phyloP scores from a whole-genome alignment of 352 stramenopile genomes.

The Phytophthora brassicae region DNA sequence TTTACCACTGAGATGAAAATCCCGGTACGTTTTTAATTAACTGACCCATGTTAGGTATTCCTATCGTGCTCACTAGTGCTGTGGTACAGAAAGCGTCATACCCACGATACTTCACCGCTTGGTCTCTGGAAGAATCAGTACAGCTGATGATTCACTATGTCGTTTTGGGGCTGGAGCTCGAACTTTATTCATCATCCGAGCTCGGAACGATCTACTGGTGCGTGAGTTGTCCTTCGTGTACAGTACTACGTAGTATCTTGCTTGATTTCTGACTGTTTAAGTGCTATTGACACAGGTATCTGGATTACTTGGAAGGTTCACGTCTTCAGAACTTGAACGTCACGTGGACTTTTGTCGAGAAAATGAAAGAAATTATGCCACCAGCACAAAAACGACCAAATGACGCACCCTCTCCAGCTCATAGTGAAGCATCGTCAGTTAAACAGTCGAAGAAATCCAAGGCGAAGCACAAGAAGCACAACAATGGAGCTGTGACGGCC shows the following conservation, averaged over 20 bases:
- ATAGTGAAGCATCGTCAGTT: slow-evolving; percentile 7
- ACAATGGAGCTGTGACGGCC: slow-evolving; percentile 11
- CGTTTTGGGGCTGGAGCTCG: slow-evolving; percentile 69
- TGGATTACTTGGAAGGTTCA: slow-evolving; percentile 85
- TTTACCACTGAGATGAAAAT: slow-evolving; percentile 87
- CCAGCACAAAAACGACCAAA: slow-evolving; percentile 18
- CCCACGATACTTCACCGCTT: slow-evolving; percentile 82
- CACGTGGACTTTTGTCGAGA: slow-evolving; percentile 82
- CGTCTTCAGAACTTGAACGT: slow-evolving; percentile 81
- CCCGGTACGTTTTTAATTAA: slow-evolving; percentile 42
- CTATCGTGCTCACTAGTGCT: not conserved
- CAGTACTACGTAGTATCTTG: too few relatives aligned
- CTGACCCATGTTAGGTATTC: not conserved
- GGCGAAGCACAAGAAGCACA: slow-evolving; percentile 46
- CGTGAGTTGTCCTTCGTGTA: not conserved
- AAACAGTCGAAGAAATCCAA: slow-evolving; percentile 42
- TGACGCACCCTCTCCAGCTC: slow-evolving; percentile 11
- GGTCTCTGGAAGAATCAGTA: slow-evolving; percentile 74
- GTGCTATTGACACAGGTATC: slow-evolving; percentile 45
- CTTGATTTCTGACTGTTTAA: slow-evolving; percentile 4
- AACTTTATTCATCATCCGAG: slow-evolving; percentile 75
- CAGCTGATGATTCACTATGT: slow-evolving; percentile 84
- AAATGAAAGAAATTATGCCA: slow-evolving; percentile 74
- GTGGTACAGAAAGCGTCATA: slow-evolving; percentile 61
- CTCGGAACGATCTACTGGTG: slow-evolving; percentile 80